These are phyloP conservation scores for Pterocarpus santalinus DNA, from an alignment of 306 rosid genomes.

Conservation along the genomic window DNA sequence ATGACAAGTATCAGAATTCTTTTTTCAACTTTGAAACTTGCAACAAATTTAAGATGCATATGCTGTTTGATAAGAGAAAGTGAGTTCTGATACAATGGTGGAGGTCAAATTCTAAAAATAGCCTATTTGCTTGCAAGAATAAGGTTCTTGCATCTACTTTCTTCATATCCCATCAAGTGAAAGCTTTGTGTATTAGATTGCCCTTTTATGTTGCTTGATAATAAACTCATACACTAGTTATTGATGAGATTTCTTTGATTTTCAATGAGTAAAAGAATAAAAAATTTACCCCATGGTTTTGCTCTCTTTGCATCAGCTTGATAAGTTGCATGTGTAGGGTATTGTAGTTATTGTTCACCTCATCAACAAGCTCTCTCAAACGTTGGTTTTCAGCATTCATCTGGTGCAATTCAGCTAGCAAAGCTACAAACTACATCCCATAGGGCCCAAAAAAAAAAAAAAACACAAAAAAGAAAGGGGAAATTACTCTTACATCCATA, in stretches of 20 bases:
- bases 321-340: constrained; percentile 52
- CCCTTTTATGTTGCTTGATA: background rate
- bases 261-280: background rate
- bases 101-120: too few relatives aligned
- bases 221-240: background rate
- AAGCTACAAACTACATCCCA: constrained; percentile 47
- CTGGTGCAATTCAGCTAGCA: constrained; percentile 59
- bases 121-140: too few relatives aligned
- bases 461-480: background rate
- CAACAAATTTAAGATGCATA: background rate
- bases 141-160: too few relatives aligned
- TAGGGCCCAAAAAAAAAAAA: background rate
- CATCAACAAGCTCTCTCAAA: constrained; percentile 56
- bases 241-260: constrained; percentile 10
- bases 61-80: background rate
- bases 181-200: too few relatives aligned
- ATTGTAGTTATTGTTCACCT: constrained; percentile 55
- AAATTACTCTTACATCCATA: background rate
- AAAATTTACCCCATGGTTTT: constrained; percentile 40
- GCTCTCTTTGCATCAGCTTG: constrained; percentile 45
- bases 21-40: background rate
- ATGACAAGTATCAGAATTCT: background rate
- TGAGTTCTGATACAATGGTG: too few relatives aligned
- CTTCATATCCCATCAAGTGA: too few relatives aligned
- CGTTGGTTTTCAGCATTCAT: constrained; percentile 60